Evolutionary conservation across 2,329 filamentous ascomycete species (phyloP).

Genomic region (Chalara sp.): DNA sequence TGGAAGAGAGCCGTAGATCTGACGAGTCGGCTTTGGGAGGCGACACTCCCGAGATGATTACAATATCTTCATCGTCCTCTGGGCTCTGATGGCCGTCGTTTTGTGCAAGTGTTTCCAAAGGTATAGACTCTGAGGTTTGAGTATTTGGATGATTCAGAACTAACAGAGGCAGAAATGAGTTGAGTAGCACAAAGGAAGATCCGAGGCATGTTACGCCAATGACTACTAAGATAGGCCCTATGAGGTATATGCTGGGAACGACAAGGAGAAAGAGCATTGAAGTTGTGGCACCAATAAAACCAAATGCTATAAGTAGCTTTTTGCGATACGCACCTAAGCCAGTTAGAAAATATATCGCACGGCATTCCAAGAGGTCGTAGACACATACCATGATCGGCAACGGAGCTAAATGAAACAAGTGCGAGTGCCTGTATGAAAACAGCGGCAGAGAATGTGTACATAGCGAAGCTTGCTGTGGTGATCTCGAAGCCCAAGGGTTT

Average conservation of each 20-base stretch:
- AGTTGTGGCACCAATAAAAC: constrained; percentile 70
- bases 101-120: constrained; percentile 8
- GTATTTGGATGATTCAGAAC: constrained; percentile 71
- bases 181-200: constrained; percentile 87
- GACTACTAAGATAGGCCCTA: constrained; percentile 77
- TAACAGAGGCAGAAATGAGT: constrained; percentile 86
- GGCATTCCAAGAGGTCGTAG: neutral
- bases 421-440: constrained; percentile 82
- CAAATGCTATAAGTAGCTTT: constrained; percentile 75
- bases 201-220: constrained; percentile 90
- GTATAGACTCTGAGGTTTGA: constrained; percentile 7
- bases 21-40: constrained; percentile 26
- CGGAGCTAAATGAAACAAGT: constrained; percentile 91
- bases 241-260: constrained; percentile 64
- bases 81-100: neutral
- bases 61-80: neutral
- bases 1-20: constrained; percentile 75
- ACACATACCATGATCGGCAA: constrained; percentile 73
- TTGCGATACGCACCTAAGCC: constrained; percentile 63
- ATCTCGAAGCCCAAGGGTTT: constrained; percentile 74
- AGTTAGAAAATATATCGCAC: neutral
- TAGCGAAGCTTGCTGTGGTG: constrained; percentile 92
- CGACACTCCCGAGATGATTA: neutral
- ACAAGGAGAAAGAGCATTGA: constrained; percentile 86
- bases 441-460: constrained; percentile 94